These are phyloP conservation scores for Pittosporum tobira DNA, from an alignment of 129 eudicot genomes.

Conservation along the genomic window DNA sequence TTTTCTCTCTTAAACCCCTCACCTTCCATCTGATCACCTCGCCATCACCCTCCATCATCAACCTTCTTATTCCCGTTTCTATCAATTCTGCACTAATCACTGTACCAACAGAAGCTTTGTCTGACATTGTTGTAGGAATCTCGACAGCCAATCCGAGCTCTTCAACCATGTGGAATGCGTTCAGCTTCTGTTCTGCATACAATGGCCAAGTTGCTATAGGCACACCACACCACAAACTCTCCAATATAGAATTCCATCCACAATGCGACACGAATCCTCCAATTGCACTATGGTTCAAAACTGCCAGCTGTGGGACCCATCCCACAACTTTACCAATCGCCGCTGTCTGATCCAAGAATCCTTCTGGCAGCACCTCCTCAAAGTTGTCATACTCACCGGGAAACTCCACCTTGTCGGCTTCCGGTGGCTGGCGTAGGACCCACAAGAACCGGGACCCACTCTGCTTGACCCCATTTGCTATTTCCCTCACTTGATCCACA, in stretches of 20 bases:
- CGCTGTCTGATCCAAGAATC: constrained; percentile 9
- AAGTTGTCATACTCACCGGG: not conserved
- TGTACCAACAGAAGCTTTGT: not conserved
- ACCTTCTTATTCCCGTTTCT: not conserved
- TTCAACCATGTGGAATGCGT: constrained; percentile 15
- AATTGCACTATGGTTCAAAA: constrained; percentile 2
- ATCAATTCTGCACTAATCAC: not conserved
- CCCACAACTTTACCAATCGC: constrained; percentile 8
- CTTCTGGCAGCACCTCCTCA: constrained; percentile 13
- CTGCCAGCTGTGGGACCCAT: constrained; percentile 15
- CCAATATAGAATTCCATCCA: constrained; percentile 17
- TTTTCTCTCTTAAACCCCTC: constrained; percentile 5
- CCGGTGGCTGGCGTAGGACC: constrained; percentile 4
- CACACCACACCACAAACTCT: constrained; percentile 16
- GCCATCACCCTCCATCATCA: not conserved
- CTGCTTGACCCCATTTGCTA: constrained; percentile 12
- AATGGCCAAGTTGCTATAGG: constrained; percentile 17
- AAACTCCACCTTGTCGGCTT: not conserved
- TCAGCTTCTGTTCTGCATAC: constrained; percentile 16
- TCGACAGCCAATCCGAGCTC: constrained; percentile 12
- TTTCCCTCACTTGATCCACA: constrained; percentile 10
- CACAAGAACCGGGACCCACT: constrained; percentile 16
- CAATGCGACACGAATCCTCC: constrained; percentile 21
- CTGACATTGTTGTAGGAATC: not conserved
- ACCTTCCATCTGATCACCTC: constrained; percentile 7